These are phyloP conservation scores for Omphalotus guepiniiformis DNA, from an alignment of 768 basidiomycete species.

Conservation along the genomic window DNA sequence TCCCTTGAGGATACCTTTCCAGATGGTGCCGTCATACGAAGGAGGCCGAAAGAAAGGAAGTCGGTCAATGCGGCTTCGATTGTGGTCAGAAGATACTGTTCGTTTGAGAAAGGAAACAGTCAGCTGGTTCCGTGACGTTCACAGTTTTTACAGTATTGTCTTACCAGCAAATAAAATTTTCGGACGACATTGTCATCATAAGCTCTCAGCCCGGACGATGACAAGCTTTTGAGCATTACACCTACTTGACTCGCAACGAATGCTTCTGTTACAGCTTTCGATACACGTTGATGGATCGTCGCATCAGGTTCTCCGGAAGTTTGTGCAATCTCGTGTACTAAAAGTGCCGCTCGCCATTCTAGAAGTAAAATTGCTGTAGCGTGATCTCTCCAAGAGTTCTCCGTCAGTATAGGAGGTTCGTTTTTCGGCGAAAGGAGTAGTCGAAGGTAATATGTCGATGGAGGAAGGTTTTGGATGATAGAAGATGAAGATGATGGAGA, in stretches of 20 bases:
- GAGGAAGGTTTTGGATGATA: slow-evolving; percentile 29
- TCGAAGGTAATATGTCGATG: slow-evolving; percentile 54
- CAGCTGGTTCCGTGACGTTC: background rate
- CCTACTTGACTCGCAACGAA: slow-evolving; percentile 58
- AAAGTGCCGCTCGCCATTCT: slow-evolving; percentile 60
- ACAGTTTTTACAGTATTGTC: too few species aligned
- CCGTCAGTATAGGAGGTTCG: slow-evolving; percentile 13
- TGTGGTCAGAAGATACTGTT: slow-evolving; percentile 59
- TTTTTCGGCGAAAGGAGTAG: slow-evolving; percentile 30
- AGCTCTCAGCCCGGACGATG: slow-evolving; percentile 7
- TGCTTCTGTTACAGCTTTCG: slow-evolving; percentile 64
- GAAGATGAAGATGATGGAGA: background rate
- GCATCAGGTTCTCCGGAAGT: slow-evolving; percentile 43
- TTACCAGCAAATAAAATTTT: slow-evolving; percentile 42
- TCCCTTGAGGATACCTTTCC: slow-evolving; percentile 26
- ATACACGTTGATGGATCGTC: slow-evolving; percentile 50
- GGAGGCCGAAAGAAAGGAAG: slow-evolving; percentile 51
- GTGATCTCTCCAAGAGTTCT: slow-evolving; percentile 32
- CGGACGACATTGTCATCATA: slow-evolving; percentile 26
- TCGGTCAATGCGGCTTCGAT: slow-evolving; percentile 55
- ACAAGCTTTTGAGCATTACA: slow-evolving; percentile 37
- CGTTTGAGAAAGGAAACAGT: background rate
- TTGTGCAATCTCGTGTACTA: slow-evolving; percentile 44
- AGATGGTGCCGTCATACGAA: slow-evolving; percentile 17
- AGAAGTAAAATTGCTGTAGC: slow-evolving; percentile 42